Evolutionary conservation across 176 grass and related monocot species (phyloP).

Genomic region (Lolium multiflorum): DNA sequence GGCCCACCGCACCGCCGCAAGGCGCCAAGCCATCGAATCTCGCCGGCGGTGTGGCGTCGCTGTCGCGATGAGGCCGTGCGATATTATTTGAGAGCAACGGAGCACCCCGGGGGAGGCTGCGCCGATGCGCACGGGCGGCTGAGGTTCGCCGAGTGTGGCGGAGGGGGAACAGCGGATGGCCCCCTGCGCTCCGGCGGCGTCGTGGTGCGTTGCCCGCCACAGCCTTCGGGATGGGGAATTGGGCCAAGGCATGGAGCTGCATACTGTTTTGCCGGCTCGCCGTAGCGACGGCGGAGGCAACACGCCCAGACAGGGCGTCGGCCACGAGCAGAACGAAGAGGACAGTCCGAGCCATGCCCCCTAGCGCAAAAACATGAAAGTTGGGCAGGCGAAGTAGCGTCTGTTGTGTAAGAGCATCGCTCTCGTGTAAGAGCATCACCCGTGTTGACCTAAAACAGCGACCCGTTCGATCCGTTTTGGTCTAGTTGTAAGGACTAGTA

Average conservation of each 20-base stretch:
- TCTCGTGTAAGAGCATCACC: too few relatives aligned
- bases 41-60: conserved; percentile 37
- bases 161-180: conserved; percentile 6
- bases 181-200: not conserved
- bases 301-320: conserved; percentile 10
- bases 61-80: conserved; percentile 35
- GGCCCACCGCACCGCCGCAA: conserved; percentile 46
- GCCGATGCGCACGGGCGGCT: conserved; percentile 4
- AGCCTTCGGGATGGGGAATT: not conserved
- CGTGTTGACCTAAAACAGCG: too few relatives aligned
- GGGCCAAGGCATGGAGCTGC: not conserved
- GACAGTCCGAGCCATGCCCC: not conserved
- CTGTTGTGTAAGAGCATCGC: too few relatives aligned
- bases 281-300: conserved; percentile 7
- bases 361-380: not conserved
- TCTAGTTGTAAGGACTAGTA: too few relatives aligned
- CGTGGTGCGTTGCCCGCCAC: conserved; percentile 17
- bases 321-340: conserved; percentile 1
- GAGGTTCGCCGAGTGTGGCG: conserved; percentile 6
- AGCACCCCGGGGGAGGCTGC: not conserved
- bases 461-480: too few relatives aligned
- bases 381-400: not conserved
- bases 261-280: not conserved
- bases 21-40: conserved; percentile 38
- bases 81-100: conserved; percentile 1